phyloP scores from a whole-genome alignment of 2,329 filamentous ascomycete species.

The Aotearoamyces nothofagi region DNA sequence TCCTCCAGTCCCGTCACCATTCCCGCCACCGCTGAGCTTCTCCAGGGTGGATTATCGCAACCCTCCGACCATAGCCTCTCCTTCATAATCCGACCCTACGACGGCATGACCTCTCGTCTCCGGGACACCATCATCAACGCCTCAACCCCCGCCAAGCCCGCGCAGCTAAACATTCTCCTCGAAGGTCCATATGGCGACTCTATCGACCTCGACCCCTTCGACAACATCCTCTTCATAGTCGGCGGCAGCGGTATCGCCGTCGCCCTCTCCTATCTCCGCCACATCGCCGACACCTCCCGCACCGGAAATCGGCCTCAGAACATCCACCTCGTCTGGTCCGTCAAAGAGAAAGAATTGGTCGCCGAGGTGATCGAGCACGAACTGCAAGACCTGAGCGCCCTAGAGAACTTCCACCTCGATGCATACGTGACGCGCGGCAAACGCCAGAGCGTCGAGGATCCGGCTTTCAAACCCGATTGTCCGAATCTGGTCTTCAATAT shows the following conservation, averaged over 20 bases:
- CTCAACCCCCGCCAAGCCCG: conserved; percentile 11
- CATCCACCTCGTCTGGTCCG: background rate
- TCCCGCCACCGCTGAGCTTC: background rate
- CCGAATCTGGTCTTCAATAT: too few relatives aligned
- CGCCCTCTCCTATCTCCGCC: conserved; percentile 23
- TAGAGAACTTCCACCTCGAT: background rate
- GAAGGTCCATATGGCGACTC: conserved; percentile 29
- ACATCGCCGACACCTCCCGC: too few relatives aligned
- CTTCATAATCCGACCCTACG: conserved; percentile 33
- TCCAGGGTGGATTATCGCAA: conserved; percentile 7
- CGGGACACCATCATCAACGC: conserved; percentile 15
- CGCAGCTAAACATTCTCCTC: conserved; percentile 21
- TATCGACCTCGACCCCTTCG: conserved; percentile 22
- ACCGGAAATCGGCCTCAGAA: background rate
- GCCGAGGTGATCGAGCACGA: background rate
- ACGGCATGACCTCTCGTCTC: conserved; percentile 33
- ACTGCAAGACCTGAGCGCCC: background rate
- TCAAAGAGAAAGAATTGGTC: background rate
- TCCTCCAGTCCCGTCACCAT: background rate
- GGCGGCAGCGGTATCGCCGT: conserved; percentile 30
- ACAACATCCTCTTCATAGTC: conserved; percentile 26
- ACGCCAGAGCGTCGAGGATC: conserved; percentile 22
- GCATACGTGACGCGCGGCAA: background rate
- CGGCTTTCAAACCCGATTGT: conserved; percentile 23
- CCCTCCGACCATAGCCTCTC: conserved; percentile 19